Base-by-base conservation (phyloP, 1,139 yeast species). In the Debaryomyces coudertii region DNA sequence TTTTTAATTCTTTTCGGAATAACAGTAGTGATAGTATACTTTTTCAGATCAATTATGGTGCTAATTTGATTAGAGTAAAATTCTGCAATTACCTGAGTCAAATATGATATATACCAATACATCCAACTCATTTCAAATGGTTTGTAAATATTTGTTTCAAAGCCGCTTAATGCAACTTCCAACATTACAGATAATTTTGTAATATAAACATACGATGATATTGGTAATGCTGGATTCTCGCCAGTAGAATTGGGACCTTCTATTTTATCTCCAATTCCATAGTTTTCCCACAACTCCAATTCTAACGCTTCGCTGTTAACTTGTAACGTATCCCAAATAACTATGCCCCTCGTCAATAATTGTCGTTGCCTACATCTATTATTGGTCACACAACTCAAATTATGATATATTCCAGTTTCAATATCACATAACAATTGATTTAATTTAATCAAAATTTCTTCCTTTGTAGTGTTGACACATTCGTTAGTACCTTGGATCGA, bases 291-390 rank as follows among this genome's bases (percentile, higher is more conserved):
- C 7, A 76, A 44, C 11, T 71, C 76, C 18, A 71, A 52, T 56
- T 83, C 90, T 37, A 79, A 66, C 4, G 66, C 60, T 56, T 86
- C 90, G 53, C 81, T 67, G 36, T 73, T 71, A 4, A 86, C 95
- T 60, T 92, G 97, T 28, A 90, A 68, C 2, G 90, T 77, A 62
- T 93, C 97, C 87, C 95, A 89, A 2, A 82, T 60, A 56, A 53
- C 82, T 56, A 60, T 77, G 67, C 62, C 85, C 72, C 56, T 83
- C 63, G 62, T 85, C 66, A 55, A 81, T 73, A 73, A 56, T 59
- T 90, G 97, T 52, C 97, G 80, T 59, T 89, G 93, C 44, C 97
- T 77, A 45, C 96, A 83, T 22, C 89, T 82, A 58, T 92, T 92
- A 62, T 85, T 87, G 14, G 89, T 85, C 50, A 74, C 69, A 2